Evolutionary conservation across 2,329 filamentous ascomycete species (phyloP).

Genomic region (Talaromyces sp.): DNA sequence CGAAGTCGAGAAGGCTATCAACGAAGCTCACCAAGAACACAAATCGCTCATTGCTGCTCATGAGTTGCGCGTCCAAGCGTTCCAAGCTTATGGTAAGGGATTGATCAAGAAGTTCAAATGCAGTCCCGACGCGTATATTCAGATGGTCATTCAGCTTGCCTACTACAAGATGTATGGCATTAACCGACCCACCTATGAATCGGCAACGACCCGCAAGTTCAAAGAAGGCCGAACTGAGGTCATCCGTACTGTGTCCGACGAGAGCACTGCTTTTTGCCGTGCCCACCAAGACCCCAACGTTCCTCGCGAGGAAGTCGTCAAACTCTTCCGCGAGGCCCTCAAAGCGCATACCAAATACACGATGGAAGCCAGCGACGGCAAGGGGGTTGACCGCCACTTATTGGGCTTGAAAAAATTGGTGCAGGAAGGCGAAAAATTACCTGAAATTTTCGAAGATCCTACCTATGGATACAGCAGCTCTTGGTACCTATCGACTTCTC

Average conservation of each 20-base stretch:
- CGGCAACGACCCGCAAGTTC: slow-evolving; percentile 89
- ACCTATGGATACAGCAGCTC: slow-evolving; percentile 77
- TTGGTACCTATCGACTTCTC: slow-evolving; percentile 86
- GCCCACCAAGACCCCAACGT: slow-evolving; percentile 71
- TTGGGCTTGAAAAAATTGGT: slow-evolving; percentile 94
- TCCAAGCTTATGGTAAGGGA: slow-evolving; percentile 96
- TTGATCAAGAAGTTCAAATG: slow-evolving; percentile 99
- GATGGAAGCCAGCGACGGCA: slow-evolving; percentile 79
- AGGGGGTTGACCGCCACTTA: slow-evolving; percentile 93
- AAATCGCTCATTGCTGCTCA: slow-evolving; percentile 76
- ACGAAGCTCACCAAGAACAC: slow-evolving; percentile 76
- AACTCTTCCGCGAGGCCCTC: slow-evolving; percentile 78
- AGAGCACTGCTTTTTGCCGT: slow-evolving; percentile 84
- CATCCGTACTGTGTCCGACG: slow-evolving; percentile 86
- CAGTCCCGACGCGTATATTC: slow-evolving; percentile 94
- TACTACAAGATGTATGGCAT: slow-evolving; percentile 99
- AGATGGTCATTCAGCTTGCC: slow-evolving; percentile 97
- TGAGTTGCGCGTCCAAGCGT: slow-evolving; percentile 89
- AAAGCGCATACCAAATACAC: slow-evolving; percentile 88
- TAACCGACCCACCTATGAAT: slow-evolving; percentile 97
- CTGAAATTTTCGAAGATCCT: slow-evolving; percentile 81
- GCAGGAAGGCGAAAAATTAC: slow-evolving; percentile 73
- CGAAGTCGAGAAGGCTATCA: slow-evolving; percentile 72
- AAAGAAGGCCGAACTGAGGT: slow-evolving; percentile 96
- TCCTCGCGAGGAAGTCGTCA: slow-evolving; percentile 63